phyloP scores from a whole-genome alignment of 148 eudicot genomes.

The Rhododendron williamsianum region DNA sequence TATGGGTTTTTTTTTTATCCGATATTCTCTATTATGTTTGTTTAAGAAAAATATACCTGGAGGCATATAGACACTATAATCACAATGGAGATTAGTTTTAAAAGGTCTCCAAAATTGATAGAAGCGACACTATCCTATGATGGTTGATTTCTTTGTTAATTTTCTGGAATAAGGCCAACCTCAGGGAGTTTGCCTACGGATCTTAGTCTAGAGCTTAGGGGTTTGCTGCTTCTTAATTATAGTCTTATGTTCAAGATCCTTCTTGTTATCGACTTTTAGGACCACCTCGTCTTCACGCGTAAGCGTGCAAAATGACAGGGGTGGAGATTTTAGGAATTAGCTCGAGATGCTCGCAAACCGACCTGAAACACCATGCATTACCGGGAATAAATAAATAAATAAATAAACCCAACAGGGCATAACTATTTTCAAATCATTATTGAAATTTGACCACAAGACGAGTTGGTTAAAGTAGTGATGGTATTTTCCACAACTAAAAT shows the following conservation, averaged over 20 bases:
- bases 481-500: background rate
- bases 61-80: background rate
- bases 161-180: background rate
- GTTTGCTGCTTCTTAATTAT: no score
- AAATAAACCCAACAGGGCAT: background rate
- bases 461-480: background rate
- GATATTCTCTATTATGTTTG: no score
- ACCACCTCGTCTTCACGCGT: no score
- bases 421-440: background rate
- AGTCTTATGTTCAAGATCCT: no score
- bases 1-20: no score
- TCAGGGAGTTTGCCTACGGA: no score
- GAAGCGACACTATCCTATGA: background rate
- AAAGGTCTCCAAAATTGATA: background rate
- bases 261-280: no score
- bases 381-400: no score
- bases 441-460: background rate
- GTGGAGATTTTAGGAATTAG: no score
- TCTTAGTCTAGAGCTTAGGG: no score
- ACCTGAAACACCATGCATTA: no score
- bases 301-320: no score
- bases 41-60: background rate
- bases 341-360: background rate
- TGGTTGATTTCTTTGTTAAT: background rate
- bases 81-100: background rate